These are phyloP conservation scores for Colletotrichum paranaense DNA, from an alignment of 2,329 filamentous ascomycete genomes.

Conservation along the genomic window DNA sequence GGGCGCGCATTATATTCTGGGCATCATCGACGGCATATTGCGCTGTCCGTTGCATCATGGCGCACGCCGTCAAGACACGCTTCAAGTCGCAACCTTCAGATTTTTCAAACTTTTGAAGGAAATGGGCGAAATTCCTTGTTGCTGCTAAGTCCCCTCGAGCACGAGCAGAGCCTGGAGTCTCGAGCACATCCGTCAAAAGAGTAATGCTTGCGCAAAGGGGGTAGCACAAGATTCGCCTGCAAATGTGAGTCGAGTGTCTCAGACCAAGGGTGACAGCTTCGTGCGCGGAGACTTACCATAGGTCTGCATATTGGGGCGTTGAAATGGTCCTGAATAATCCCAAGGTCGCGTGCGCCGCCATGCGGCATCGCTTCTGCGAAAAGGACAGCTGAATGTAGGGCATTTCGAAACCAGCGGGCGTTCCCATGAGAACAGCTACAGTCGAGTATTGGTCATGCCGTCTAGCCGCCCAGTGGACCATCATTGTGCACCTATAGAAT, in stretches of 20 bases:
- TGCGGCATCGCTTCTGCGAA: conserved; percentile 26
- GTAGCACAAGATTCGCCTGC: conserved; percentile 31
- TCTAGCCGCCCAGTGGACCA: conserved; percentile 32
- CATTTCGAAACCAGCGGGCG: conserved; percentile 1
- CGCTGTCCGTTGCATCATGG: conserved; percentile 28
- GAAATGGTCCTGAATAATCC: conserved; percentile 9
- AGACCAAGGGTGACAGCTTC: background rate
- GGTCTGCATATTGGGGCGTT: conserved; percentile 24
- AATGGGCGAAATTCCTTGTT: conserved; percentile 24
- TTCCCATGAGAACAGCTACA: conserved; percentile 12
- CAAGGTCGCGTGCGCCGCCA: conserved; percentile 26
- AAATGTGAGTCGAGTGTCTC: background rate
- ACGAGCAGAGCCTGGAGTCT: conserved; percentile 20
- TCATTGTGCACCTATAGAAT: conserved; percentile 24
- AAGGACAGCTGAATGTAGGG: conserved; percentile 22
- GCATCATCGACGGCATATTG: conserved; percentile 27
- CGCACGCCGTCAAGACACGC: conserved; percentile 26
- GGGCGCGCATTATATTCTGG: conserved; percentile 16
- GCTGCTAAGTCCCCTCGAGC: conserved; percentile 23
- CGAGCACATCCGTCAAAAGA: conserved; percentile 30
- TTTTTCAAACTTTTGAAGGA: conserved; percentile 32
- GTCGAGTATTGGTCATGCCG: conserved; percentile 9
- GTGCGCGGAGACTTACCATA: conserved; percentile 20
- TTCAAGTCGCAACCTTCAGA: conserved; percentile 26
- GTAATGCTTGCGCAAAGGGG: conserved; percentile 29